phyloP scores from a whole-genome alignment of 305 asterid genomes.

The Vinca major region DNA sequence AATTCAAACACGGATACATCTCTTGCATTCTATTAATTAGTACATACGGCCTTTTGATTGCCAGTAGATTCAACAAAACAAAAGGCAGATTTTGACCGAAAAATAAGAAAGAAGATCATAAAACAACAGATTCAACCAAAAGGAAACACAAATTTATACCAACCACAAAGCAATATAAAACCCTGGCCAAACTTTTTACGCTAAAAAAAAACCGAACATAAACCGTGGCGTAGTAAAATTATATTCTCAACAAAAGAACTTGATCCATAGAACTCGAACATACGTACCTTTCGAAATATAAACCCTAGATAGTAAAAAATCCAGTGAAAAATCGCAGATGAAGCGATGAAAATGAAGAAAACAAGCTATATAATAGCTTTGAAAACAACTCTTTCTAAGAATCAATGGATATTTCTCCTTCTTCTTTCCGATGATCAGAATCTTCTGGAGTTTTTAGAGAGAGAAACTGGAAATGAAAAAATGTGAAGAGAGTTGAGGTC shows the following conservation, averaged over 20 bases:
- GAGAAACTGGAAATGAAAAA: not conserved
- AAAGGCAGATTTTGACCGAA: not conserved
- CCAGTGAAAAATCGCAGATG: not conserved
- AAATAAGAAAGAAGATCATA: not conserved
- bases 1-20: not conserved
- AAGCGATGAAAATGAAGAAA: too few relatives aligned
- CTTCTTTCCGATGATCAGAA: too few relatives aligned
- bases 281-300: too few relatives aligned
- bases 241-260: too few relatives aligned
- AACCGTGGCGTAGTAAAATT: too few relatives aligned
- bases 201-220: too few relatives aligned
- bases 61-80: not conserved
- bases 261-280: too few relatives aligned
- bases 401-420: not conserved
- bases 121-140: not conserved
- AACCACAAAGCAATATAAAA: not conserved
- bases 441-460: not conserved
- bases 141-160: not conserved
- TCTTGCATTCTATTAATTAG: not conserved
- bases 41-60: too few relatives aligned
- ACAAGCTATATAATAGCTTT: too few relatives aligned
- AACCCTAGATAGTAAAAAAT: not conserved
- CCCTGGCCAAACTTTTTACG: not conserved
- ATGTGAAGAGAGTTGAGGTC: not conserved
- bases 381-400: not conserved